A percentile compares a stretch with the other conserved stretches of the same genome.
Evolutionary conservation across 108 stramenopile species (phyloP).

Genomic region (Poteriospumella lacustris): DNA sequence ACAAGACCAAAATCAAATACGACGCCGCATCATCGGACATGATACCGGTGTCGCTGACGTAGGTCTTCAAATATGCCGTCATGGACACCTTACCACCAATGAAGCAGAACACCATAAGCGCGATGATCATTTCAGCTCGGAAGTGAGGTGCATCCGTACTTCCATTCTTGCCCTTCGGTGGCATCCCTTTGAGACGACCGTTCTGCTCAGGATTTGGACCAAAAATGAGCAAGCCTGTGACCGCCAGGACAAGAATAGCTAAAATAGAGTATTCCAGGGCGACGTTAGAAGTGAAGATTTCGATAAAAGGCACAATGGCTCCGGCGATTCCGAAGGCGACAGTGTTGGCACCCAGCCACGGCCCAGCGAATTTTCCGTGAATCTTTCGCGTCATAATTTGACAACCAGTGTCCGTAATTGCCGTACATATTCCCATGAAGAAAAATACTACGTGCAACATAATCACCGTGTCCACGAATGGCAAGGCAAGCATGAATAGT

Average conservation of each 20-base stretch:
- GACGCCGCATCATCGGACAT: slow-evolving; percentile 30
- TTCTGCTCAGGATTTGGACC: slow-evolving; percentile 37
- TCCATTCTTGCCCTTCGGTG: not conserved
- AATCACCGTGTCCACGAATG: slow-evolving; percentile 29
- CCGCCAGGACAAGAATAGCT: slow-evolving; percentile 29
- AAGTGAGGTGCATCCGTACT: not conserved
- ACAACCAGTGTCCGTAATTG: slow-evolving; percentile 48
- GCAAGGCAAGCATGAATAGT: slow-evolving; percentile 33
- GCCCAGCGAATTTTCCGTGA: slow-evolving; percentile 44
- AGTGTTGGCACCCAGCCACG: slow-evolving; percentile 53
- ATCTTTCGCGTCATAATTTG: slow-evolving; percentile 52
- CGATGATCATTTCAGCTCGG: slow-evolving; percentile 39
- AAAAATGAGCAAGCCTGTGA: slow-evolving; percentile 11
- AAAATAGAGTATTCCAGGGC: slow-evolving; percentile 44
- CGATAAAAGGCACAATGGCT: slow-evolving; percentile 43
- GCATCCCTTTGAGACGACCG: slow-evolving; percentile 38
- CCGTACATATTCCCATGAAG: slow-evolving; percentile 40
- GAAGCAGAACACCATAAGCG: slow-evolving; percentile 47
- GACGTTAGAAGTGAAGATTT: slow-evolving; percentile 33
- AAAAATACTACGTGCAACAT: slow-evolving; percentile 38
- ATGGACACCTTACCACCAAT: slow-evolving; percentile 50
- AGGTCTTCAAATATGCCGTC: slow-evolving; percentile 39
- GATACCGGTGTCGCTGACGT: slow-evolving; percentile 42
- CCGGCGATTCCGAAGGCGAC: slow-evolving; percentile 49
- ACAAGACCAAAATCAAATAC: slow-evolving; percentile 39